A percentile compares a stretch with the other conserved stretches of the same genome.
Evolutionary conservation across 2,329 filamentous ascomycete genomes (phyloP).

Genomic region (Calonectria honghensis): DNA sequence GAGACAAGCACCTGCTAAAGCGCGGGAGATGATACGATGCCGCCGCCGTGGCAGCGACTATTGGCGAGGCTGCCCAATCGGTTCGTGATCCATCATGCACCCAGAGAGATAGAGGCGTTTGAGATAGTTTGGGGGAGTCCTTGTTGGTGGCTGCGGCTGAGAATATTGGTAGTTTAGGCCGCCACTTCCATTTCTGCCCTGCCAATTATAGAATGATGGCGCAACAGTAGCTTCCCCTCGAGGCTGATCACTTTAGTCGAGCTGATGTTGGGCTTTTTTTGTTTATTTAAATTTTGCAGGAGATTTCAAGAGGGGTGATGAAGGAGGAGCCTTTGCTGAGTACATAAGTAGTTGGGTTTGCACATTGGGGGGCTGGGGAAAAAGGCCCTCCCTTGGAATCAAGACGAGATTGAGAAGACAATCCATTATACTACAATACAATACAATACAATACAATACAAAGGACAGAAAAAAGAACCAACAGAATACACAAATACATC

Average conservation of each 20-base stretch:
- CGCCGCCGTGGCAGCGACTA: not conserved
- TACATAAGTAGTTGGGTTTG: not conserved
- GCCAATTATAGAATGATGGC: conserved; percentile 13
- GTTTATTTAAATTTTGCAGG: not conserved
- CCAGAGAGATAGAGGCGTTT: conserved; percentile 1
- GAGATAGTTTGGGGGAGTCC: conserved; percentile 1
- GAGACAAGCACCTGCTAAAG: not conserved
- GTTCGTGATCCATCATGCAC: not conserved
- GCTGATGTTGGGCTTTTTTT: not conserved
- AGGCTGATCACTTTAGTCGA: not conserved
- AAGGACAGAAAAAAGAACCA: not conserved
- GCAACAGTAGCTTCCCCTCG: not conserved
- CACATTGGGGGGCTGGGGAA: not conserved
- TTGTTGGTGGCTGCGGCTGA: conserved; percentile 12
- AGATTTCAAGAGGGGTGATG: not conserved
- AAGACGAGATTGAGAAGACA: not conserved
- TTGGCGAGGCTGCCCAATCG: conserved; percentile 5
- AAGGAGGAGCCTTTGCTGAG: not conserved
- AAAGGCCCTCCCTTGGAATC: not conserved
- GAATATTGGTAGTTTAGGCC: not conserved
- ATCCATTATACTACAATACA: not conserved
- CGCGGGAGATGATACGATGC: not conserved
- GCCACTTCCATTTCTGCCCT: conserved; percentile 8
- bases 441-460: not conserved
- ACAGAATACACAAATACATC: not conserved